Percentiles rank a stretch among this genome's conserved stretches.
Evolutionary conservation across 2,329 filamentous ascomycete genomes (phyloP).

Genomic region (Pseudogymnoascus sp.): DNA sequence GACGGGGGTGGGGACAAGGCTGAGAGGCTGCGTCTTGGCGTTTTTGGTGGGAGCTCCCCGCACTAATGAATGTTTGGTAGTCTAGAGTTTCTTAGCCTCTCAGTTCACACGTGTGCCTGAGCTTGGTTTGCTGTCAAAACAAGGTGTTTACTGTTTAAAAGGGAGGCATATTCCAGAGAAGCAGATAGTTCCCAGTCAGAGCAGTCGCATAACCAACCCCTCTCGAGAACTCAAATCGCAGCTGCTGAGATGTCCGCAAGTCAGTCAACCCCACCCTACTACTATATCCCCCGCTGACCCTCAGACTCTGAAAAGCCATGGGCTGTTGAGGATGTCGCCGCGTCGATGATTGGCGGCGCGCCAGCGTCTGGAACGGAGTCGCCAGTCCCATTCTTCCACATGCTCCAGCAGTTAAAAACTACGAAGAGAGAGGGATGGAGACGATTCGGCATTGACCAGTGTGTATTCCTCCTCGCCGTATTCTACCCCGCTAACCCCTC

Average conservation of each 20-base stretch:
- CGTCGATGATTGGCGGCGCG: slow-evolving; percentile 52
- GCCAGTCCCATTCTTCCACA: slow-evolving; percentile 86
- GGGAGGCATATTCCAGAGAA: neutral
- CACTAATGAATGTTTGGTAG: neutral
- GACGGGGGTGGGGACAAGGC: neutral
- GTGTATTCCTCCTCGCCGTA: slow-evolving; percentile 13
- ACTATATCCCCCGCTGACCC: neutral
- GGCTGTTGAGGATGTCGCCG: slow-evolving; percentile 56
- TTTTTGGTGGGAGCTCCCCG: neutral
- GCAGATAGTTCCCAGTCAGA: neutral
- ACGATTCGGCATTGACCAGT: slow-evolving; percentile 68
- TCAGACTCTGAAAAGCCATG: slow-evolving; percentile 34
- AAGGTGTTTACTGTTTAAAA: neutral
- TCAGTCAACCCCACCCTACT: neutral
- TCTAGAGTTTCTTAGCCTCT: neutral
- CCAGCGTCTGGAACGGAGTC: slow-evolving; percentile 56
- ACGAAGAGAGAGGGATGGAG: slow-evolving; percentile 95
- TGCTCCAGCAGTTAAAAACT: slow-evolving; percentile 89
- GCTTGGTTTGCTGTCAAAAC: slow-evolving; percentile 4
- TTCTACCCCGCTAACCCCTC: slow-evolving; percentile 16
- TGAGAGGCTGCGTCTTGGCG: neutral
- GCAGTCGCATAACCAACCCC: neutral
- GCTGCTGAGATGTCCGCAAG: neutral
- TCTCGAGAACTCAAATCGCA: neutral
- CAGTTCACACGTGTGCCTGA: neutral